Percentiles rank a stretch among this genome's conserved stretches.
phyloP scores from a whole-genome alignment of 805 yeast species.

The Schizosaccharomyces cryophilus region DNA sequence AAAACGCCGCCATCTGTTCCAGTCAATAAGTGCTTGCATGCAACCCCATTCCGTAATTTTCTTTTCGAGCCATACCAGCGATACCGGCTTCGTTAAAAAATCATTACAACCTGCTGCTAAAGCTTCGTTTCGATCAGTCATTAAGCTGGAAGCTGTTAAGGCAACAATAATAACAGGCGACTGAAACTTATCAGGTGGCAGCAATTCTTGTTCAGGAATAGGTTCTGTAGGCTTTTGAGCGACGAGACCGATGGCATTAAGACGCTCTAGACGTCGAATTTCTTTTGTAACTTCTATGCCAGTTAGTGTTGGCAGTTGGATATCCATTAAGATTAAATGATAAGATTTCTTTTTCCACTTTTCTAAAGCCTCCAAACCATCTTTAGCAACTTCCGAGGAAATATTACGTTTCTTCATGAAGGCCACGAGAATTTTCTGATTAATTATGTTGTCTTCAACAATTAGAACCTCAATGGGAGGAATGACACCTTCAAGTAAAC shows the following conservation, averaged over 20 bases:
- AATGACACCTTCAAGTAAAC: constrained; percentile 28
- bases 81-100: constrained; percentile 85
- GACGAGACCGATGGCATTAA: constrained; percentile 51
- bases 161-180: constrained; percentile 98
- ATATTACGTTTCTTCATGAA: constrained; percentile 69
- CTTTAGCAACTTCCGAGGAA: constrained; percentile 63
- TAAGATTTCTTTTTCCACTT: constrained; percentile 88
- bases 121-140: constrained; percentile 70
- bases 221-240: constrained; percentile 7
- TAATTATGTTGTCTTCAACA: constrained; percentile 89
- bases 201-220: constrained; percentile 22
- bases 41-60: constrained; percentile 64
- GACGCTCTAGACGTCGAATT: constrained; percentile 58
- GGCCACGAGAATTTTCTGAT: constrained; percentile 74
- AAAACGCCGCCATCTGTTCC: constrained; percentile 54
- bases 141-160: constrained; percentile 70
- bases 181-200: constrained; percentile 38
- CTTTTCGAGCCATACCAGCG: constrained; percentile 75
- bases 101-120: constrained; percentile 95
- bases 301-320: constrained; percentile 84
- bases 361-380: constrained; percentile 85
- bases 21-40: constrained; percentile 91
- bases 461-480: constrained; percentile 78
- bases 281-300: constrained; percentile 90
- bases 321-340: constrained; percentile 88